These are phyloP conservation scores for Aureobasidium sp. DNA, from an alignment of 2,329 filamentous ascomycete genomes.

Conservation along the genomic window DNA sequence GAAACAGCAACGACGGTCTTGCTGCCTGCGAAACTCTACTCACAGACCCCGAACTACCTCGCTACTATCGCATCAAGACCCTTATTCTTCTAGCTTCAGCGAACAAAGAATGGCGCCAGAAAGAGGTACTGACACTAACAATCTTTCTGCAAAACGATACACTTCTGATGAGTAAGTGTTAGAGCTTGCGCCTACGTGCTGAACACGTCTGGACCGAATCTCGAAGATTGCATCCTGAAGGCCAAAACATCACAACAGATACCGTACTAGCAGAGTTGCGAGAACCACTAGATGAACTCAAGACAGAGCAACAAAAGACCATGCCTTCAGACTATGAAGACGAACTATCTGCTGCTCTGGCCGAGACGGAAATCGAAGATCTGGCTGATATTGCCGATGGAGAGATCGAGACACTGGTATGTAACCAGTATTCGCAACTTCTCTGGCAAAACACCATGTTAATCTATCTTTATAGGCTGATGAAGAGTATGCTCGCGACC, in stretches of 20 bases:
- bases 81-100: neutral
- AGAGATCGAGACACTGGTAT: neutral
- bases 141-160: neutral
- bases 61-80: constrained; percentile 7
- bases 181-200: neutral
- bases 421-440: neutral
- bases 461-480: neutral
- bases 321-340: neutral
- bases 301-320: neutral
- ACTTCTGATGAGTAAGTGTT: neutral
- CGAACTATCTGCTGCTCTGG: neutral
- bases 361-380: constrained; percentile 2
- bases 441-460: neutral
- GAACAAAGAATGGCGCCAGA: neutral
- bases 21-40: neutral
- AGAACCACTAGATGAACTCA: neutral
- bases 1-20: neutral
- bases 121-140: neutral
- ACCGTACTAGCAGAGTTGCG: neutral
- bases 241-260: neutral
- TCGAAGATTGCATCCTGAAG: neutral
- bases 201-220: constrained; percentile 2
- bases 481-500: neutral
- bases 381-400: constrained; percentile 2
- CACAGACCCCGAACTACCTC: neutral